A percentile compares a stretch with the other conserved stretches of the same genome.
Conservation (phyloP, 192 early-diverging fungal species). For the Spizellomyces sp. region DNA sequence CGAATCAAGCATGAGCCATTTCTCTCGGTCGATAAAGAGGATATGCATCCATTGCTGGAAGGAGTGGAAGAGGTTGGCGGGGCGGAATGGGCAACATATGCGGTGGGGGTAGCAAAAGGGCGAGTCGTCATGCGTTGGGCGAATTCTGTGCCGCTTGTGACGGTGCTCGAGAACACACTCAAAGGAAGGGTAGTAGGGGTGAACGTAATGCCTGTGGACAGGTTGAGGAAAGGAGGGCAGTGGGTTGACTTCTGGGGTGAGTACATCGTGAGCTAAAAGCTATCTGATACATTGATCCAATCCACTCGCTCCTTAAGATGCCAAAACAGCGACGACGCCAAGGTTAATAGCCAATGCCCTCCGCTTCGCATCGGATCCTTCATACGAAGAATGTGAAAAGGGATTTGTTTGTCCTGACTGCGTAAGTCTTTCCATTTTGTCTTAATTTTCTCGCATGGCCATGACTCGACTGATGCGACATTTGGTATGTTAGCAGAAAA, state of each 20-base stretch:
- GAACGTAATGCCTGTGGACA: neutral
- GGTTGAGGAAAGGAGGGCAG: neutral
- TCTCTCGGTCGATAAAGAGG: neutral
- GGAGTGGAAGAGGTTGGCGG: slow-evolving; percentile 1
- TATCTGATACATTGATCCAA: too few relatives aligned
- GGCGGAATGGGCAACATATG: neutral
- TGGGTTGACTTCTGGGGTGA: slow-evolving; percentile 1
- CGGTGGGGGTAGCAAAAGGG: neutral
- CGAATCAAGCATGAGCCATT: neutral
- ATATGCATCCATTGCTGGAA: neutral
- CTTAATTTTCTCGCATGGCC: neutral
- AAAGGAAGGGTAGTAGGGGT: neutral
- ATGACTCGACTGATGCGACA: neutral
- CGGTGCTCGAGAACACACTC: neutral
- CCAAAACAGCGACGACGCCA: neutral
- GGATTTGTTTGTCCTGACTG: neutral
- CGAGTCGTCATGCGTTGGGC: neutral
- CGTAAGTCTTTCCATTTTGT: neutral
- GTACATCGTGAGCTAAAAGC: neutral
- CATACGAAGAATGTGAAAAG: neutral
- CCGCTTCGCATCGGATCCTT: neutral
- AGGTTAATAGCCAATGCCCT: neutral
- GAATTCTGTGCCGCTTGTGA: neutral
- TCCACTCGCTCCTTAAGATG: neutral
- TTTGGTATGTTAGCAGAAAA: neutral